A percentile compares a stretch with the other conserved stretches of the same genome.
Conservation (phyloP, 345 rosid genomes). For the Corymbia maculata region DNA sequence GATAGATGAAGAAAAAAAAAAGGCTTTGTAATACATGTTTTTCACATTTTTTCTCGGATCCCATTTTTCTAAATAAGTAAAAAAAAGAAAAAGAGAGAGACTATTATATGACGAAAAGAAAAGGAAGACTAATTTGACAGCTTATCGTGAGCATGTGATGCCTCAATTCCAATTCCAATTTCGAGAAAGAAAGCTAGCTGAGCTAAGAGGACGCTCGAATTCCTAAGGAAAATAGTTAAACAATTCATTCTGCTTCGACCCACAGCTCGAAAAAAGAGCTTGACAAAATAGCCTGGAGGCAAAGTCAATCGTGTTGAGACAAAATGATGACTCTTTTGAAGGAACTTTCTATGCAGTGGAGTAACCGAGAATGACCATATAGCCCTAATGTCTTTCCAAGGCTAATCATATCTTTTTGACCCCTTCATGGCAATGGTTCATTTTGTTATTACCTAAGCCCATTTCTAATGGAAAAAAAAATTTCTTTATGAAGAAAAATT, state of each 20-base stretch:
- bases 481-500: neutral
- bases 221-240: neutral
- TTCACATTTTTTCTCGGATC: neutral
- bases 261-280: neutral
- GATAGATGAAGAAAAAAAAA: neutral
- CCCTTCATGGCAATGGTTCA: neutral
- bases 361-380: neutral
- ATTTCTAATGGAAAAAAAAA: neutral
- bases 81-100: neutral
- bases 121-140: neutral
- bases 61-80: neutral
- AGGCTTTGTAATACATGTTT: neutral
- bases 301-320: neutral
- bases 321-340: neutral
- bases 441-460: neutral
- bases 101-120: neutral
- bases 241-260: neutral
- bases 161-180: neutral
- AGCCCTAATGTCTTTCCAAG: neutral
- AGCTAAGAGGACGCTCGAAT: neutral
- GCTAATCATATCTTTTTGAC: neutral
- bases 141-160: neutral
- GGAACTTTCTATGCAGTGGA: neutral
- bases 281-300: neutral
- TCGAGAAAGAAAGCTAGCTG: neutral